A percentile compares a stretch with the other conserved stretches of the same genome.
These are phyloP conservation scores for Akanthomyces dipterigenus DNA, from an alignment of 2,329 filamentous ascomycete genomes.

Conservation along the genomic window DNA sequence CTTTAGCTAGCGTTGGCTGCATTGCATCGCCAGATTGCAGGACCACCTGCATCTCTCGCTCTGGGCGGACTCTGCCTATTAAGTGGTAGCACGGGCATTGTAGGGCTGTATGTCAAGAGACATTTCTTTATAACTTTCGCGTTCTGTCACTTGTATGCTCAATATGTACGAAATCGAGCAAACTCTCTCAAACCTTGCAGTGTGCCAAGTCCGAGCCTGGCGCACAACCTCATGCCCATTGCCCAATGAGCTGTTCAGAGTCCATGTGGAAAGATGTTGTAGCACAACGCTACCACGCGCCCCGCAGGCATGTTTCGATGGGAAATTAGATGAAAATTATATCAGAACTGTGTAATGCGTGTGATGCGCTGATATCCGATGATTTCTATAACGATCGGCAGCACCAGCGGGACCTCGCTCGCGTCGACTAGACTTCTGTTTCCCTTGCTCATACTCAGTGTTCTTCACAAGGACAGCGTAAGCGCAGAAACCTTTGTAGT, in stretches of 20 bases:
- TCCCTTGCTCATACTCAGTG: neutral
- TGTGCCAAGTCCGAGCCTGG: neutral
- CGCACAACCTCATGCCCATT: neutral
- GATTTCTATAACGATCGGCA: conserved; percentile 1
- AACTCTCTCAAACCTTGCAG: conserved; percentile 2
- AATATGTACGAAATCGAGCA: neutral
- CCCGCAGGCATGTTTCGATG: neutral
- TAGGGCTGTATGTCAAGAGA: neutral
- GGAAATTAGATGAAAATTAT: neutral
- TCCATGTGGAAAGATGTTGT: neutral
- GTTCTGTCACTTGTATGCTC: neutral
- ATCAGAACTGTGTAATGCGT: neutral
- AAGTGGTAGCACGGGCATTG: neutral
- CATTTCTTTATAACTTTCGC: neutral
- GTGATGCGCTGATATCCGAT: neutral
- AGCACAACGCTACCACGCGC: neutral
- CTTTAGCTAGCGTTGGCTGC: neutral
- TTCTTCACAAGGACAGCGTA: neutral
- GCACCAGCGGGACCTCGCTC: neutral
- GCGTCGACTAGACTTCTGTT: neutral
- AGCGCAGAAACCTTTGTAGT: neutral
- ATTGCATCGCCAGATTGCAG: neutral
- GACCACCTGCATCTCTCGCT: too few relatives aligned
- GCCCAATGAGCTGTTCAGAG: neutral
- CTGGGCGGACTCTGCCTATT: neutral